A percentile compares a stretch with the other conserved stretches of the same genome.
These are phyloP conservation scores for Hyphodiscus hymeniophilus DNA, from an alignment of 495 filamentous ascomycete genomes.

Conservation along the genomic window DNA sequence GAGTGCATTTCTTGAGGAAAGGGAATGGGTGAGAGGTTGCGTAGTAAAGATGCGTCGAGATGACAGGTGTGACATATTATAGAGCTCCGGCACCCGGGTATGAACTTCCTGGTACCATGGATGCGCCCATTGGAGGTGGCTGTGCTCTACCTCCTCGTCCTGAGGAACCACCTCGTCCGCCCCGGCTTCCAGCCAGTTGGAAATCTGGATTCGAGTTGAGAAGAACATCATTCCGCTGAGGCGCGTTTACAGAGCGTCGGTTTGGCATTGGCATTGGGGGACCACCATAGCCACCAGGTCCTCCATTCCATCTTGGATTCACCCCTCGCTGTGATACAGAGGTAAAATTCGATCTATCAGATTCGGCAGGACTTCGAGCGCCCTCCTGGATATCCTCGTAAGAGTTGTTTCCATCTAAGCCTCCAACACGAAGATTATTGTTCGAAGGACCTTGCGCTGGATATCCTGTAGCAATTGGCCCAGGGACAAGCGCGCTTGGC, in stretches of 20 bases:
- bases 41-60: background rate
- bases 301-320: slow-evolving; percentile 72
- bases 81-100: slow-evolving; percentile 14
- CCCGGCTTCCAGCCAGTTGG: slow-evolving; percentile 38
- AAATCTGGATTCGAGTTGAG: slow-evolving; percentile 72
- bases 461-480: slow-evolving; percentile 20
- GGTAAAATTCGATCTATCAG: slow-evolving; percentile 73
- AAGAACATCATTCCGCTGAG: slow-evolving; percentile 44
- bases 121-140: slow-evolving; percentile 8
- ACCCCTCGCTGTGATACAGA: slow-evolving; percentile 77
- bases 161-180: slow-evolving; percentile 10
- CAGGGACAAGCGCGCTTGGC: slow-evolving; percentile 24
- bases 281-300: slow-evolving; percentile 1
- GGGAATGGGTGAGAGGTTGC: slow-evolving; percentile 16
- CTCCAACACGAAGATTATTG: slow-evolving; percentile 15
- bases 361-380: slow-evolving; percentile 64
- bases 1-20: slow-evolving; percentile 6
- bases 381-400: slow-evolving; percentile 59
- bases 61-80: background rate
- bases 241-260: slow-evolving; percentile 14
- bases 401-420: slow-evolving; percentile 20
- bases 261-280: slow-evolving; percentile 33
- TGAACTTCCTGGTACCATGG: slow-evolving; percentile 20
- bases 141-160: slow-evolving; percentile 17
- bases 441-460: slow-evolving; percentile 25